Evolutionary conservation across 75 land plant species (phyloP), one percentile per base, ranked within the genome.

Genomic region (Pinus albicaulis): DNA sequence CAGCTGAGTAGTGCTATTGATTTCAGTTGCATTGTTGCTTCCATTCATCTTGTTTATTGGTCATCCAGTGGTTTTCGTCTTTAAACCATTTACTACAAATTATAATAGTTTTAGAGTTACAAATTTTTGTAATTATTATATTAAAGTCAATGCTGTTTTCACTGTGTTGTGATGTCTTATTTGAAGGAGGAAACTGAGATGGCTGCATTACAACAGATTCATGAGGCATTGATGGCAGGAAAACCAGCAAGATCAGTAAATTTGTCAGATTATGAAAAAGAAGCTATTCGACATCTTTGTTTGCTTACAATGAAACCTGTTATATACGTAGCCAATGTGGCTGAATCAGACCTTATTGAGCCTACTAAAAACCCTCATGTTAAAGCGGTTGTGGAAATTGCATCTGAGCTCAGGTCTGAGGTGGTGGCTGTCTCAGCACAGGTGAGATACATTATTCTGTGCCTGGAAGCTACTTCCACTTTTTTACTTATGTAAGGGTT

Each of bases 281-380:
- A 92, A 73, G 71, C 90, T 55, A 78, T 95, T 38, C 85, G 82
- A 15, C 98, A 98, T 79, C 95, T 98, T 41, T 95, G 98, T 76
- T 78, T 98, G 70, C 98, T 98, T 41, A 98, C 99, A 44, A 98
- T 95, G 98, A 98, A 98, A 79, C 99, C 99, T 5, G 87, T 98
- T 34, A 93, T 93, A 69, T 98, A 89, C 83, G 98, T 94, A 19
- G 98, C 98, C 13, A 98, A 98, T 84, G 99, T 98, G 24, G 98
- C 98, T 53, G 99, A 98, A 81, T 80, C 92, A 55, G 99, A 95
- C 70, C 83, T 97, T 57, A 85, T 88, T 73, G 92, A 95, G 10
- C 89, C 99, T 26, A 80, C 79, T n/a, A 80, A 76, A 13, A 97
- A 97, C 75, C 75, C 87, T 48, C 91, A 97, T 83, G 98, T 95